These are phyloP conservation scores for Auxenochlorella protothecoides DNA, from an alignment of 139 green algal species.

Conservation along the genomic window DNA sequence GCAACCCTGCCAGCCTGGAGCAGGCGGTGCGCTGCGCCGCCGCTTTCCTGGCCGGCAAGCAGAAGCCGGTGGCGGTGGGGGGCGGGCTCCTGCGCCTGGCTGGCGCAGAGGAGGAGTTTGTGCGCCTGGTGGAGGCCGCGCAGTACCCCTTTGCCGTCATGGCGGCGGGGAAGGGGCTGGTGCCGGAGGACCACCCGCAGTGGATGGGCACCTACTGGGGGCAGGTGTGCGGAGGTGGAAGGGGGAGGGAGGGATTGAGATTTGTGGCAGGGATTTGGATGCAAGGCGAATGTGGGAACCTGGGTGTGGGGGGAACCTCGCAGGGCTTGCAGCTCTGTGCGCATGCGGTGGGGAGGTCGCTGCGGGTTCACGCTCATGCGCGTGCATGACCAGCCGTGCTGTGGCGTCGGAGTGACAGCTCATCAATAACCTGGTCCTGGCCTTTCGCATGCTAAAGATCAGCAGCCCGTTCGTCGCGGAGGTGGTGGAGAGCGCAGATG, in stretches of 20 bases:
- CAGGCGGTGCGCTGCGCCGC: constrained; percentile 49
- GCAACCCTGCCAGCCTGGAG: constrained; percentile 29
- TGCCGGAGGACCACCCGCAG: constrained; percentile 50
- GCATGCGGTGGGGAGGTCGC: too few species aligned
- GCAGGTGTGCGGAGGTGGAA: background rate
- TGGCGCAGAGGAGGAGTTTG: background rate
- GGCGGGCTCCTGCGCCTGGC: constrained; percentile 29
- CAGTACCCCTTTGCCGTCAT: constrained; percentile 47
- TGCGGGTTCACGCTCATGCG: too few species aligned
- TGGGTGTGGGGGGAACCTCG: too few species aligned
- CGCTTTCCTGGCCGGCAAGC: constrained; percentile 35
- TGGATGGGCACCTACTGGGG: constrained; percentile 73
- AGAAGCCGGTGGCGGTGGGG: constrained; percentile 52
- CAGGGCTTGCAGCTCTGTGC: too few species aligned
- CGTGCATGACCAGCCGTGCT: too few species aligned
- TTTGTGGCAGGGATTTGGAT: too few species aligned
- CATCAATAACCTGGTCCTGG: too few species aligned
- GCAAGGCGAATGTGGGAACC: too few species aligned
- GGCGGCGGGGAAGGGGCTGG: constrained; percentile 63
- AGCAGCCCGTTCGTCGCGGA: constrained; percentile 37
- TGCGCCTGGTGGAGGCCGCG: constrained; percentile 17
- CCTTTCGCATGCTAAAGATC: constrained; percentile 11
- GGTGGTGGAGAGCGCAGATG: constrained; percentile 53
- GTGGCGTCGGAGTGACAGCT: too few species aligned
- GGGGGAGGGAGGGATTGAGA: background rate